Conservation (phyloP, 176 grass and related monocot species). For the Otatea glauca region DNA sequence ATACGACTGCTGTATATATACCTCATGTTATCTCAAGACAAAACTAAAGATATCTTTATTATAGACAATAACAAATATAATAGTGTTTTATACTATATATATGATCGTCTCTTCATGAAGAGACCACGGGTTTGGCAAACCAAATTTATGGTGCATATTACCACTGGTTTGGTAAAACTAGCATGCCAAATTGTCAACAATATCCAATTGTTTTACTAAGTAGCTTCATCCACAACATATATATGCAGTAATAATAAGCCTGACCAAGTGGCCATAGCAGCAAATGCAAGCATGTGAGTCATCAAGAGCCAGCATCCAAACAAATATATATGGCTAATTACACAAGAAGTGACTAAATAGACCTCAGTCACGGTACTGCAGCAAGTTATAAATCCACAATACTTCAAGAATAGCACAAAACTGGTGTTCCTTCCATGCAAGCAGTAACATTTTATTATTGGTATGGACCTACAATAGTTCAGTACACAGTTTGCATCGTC, state of each 20-base stretch:
- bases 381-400: constrained; percentile 1
- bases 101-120: too few species aligned
- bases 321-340: constrained; percentile 21
- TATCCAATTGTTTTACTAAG: neutral
- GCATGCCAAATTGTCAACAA: neutral
- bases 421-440: neutral
- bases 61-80: too few species aligned
- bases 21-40: too few species aligned
- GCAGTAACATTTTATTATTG: constrained; percentile 32
- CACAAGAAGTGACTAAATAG: constrained; percentile 13
- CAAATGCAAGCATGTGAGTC: constrained; percentile 21
- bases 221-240: neutral
- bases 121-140: too few species aligned
- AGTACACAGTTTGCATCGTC: constrained; percentile 22
- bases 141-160: neutral
- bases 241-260: constrained; percentile 11
- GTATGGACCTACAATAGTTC: constrained; percentile 23
- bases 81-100: too few species aligned
- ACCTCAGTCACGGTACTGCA: constrained; percentile 10
- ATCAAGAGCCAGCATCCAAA: constrained; percentile 16
- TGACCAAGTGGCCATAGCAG: neutral
- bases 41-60: too few species aligned
- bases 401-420: constrained; percentile 18
- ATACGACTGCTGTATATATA: too few species aligned
- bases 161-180: neutral